phyloP scores from a whole-genome alignment of 495 filamentous ascomycete species.

The Aspergillus wentii region DNA sequence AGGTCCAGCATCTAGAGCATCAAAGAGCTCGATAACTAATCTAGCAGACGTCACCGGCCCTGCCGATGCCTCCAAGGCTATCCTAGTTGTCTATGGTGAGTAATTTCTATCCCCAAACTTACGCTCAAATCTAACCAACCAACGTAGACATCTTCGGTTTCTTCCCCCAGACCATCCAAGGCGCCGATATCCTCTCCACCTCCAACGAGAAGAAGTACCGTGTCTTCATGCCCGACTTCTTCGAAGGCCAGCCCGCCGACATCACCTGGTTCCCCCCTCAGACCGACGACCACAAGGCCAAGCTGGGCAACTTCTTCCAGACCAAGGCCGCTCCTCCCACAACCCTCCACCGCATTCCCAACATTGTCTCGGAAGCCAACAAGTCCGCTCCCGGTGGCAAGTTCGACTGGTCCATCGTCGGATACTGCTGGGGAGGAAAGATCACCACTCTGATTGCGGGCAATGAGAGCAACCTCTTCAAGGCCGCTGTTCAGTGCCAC shows the following conservation, averaged over 20 bases:
- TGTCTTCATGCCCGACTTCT: slow-evolving; percentile 57
- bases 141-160: slow-evolving; percentile 58
- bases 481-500: slow-evolving; percentile 65
- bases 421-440: slow-evolving; percentile 95
- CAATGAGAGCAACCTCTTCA: slow-evolving; percentile 58
- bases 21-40: slow-evolving; percentile 4
- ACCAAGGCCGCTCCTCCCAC: slow-evolving; percentile 59
- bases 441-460: slow-evolving; percentile 57
- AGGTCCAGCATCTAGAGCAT: slow-evolving; percentile 9
- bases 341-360: slow-evolving; percentile 59
- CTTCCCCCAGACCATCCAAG: slow-evolving; percentile 50
- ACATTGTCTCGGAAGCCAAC: slow-evolving; percentile 52
- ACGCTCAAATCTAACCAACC: neutral
- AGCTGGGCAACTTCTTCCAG: slow-evolving; percentile 71
- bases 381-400: slow-evolving; percentile 29
- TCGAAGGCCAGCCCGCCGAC: slow-evolving; percentile 44
- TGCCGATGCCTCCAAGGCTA: slow-evolving; percentile 45
- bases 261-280: slow-evolving; percentile 65
- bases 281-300: slow-evolving; percentile 73
- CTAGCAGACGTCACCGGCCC: slow-evolving; percentile 48
- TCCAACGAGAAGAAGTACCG: slow-evolving; percentile 45
- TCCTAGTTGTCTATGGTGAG: slow-evolving; percentile 48
- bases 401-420: slow-evolving; percentile 82
- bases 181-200: slow-evolving; percentile 52
- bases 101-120: neutral